Evolutionary conservation across 1,139 yeast genomes (phyloP).

Genomic region (Debaryomycetaceae sp.): DNA sequence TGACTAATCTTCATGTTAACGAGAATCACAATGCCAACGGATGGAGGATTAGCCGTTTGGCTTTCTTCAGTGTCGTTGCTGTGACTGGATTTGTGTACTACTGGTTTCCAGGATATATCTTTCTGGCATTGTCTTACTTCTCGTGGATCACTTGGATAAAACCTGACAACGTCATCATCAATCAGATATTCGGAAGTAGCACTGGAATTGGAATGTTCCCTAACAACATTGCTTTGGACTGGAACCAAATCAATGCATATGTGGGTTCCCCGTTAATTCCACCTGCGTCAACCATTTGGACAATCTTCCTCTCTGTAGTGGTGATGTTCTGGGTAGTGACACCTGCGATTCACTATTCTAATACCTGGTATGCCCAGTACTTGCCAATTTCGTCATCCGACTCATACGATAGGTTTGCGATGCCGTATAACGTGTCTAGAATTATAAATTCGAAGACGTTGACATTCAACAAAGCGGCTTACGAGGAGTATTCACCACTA

Average conservation of each 20-base stretch:
- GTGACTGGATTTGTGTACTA: conserved; percentile 31
- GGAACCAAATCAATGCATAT: conserved; percentile 9
- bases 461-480: conserved; percentile 29
- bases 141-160: conserved; percentile 42
- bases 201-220: conserved; percentile 67
- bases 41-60: conserved; percentile 38
- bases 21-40: conserved; percentile 53
- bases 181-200: conserved; percentile 58
- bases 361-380: conserved; percentile 8
- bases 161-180: conserved; percentile 45
- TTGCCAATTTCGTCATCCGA: conserved; percentile 15
- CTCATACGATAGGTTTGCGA: conserved; percentile 41
- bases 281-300: conserved; percentile 9
- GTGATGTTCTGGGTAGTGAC: conserved; percentile 19
- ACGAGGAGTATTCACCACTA: conserved; percentile 45
- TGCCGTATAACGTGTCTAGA: conserved; percentile 37
- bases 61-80: conserved; percentile 28
- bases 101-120: conserved; percentile 41
- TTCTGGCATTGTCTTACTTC: conserved; percentile 12
- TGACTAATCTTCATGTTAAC: conserved; percentile 50
- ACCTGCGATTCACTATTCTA: conserved; percentile 18
- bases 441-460: conserved; percentile 39
- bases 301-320: conserved; percentile 25
- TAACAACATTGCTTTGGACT: conserved; percentile 23
- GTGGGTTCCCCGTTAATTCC: conserved; percentile 8